Evolutionary conservation across 2,329 filamentous ascomycete species (phyloP).

Genomic region (Paecilomyces sp.): DNA sequence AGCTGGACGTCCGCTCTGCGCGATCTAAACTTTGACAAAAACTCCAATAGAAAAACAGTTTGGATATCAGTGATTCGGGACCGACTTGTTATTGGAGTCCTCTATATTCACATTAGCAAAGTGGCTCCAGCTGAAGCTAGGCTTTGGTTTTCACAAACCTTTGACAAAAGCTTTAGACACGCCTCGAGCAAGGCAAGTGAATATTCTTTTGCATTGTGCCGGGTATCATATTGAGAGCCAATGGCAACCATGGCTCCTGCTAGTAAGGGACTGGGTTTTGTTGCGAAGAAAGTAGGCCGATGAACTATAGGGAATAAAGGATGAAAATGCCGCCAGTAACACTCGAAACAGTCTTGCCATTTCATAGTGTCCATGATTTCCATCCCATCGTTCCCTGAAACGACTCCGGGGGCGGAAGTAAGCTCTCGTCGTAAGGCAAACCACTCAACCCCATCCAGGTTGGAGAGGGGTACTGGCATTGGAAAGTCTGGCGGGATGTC

Average conservation of each 20-base stretch:
- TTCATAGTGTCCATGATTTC: slow-evolving; percentile 28
- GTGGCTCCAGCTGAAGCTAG: background rate
- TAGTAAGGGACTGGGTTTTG: slow-evolving; percentile 23
- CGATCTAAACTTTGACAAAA: slow-evolving; percentile 25
- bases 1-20: slow-evolving; percentile 24
- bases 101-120: slow-evolving; percentile 6
- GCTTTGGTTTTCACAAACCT: slow-evolving; percentile 7
- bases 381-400: slow-evolving; percentile 24
- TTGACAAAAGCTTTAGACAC: slow-evolving; percentile 22
- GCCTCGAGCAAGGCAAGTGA: slow-evolving; percentile 25
- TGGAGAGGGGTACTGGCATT: slow-evolving; percentile 32
- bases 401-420: slow-evolving; percentile 24
- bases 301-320: slow-evolving; percentile 29
- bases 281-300: slow-evolving; percentile 23
- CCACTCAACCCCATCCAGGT: slow-evolving; percentile 32
- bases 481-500: slow-evolving; percentile 20
- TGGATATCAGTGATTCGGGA: slow-evolving; percentile 27
- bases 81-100: slow-evolving; percentile 23
- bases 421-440: slow-evolving; percentile 30
- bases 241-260: slow-evolving; percentile 28
- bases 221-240: slow-evolving; percentile 26
- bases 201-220: slow-evolving; percentile 26
- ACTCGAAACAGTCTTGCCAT: slow-evolving; percentile 25
- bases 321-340: slow-evolving; percentile 29
- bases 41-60: slow-evolving; percentile 27